Evolutionary conservation across 768 basidiomycete species (phyloP).

Genomic region (Phylloporus arenicola): DNA sequence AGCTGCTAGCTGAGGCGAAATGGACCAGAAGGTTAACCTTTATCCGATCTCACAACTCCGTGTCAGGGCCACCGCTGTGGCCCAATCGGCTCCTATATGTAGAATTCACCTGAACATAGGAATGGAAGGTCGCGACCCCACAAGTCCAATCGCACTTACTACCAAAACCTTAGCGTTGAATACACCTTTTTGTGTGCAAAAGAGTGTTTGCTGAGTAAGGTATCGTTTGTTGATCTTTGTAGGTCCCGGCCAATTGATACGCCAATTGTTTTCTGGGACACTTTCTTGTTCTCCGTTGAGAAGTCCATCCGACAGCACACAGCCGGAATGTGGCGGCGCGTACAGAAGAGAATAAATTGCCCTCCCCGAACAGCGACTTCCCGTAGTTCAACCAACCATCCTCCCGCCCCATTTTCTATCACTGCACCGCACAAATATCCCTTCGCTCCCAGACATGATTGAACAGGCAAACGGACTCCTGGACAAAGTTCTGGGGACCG

Average conservation of each 20-base stretch:
- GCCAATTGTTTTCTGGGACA: constrained; percentile 8
- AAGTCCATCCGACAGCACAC: constrained; percentile 6
- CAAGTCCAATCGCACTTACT: background rate
- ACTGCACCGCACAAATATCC: constrained; percentile 4
- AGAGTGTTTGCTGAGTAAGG: background rate
- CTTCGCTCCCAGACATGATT: background rate
- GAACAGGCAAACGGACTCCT: background rate
- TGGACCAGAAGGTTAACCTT: too few relatives aligned
- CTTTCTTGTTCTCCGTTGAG: constrained; percentile 12
- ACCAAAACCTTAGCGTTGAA: background rate
- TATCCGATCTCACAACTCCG: too few relatives aligned
- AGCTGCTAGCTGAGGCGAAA: too few relatives aligned
- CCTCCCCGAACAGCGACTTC: background rate
- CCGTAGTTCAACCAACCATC: background rate
- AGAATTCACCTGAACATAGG: too few relatives aligned
- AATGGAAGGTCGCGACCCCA: too few relatives aligned
- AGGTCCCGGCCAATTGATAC: constrained; percentile 3
- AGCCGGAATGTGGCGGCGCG: constrained; percentile 1
- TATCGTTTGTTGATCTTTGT: constrained; percentile 8
- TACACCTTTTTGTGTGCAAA: background rate
- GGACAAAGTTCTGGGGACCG: background rate
- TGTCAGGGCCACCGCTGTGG: too few relatives aligned
- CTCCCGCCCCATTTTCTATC: background rate
- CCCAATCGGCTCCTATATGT: too few relatives aligned
- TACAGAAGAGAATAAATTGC: constrained; percentile 9